Conservation (phyloP, 2,329 filamentous ascomycete species). For the Neofusicoccum sp. region DNA sequence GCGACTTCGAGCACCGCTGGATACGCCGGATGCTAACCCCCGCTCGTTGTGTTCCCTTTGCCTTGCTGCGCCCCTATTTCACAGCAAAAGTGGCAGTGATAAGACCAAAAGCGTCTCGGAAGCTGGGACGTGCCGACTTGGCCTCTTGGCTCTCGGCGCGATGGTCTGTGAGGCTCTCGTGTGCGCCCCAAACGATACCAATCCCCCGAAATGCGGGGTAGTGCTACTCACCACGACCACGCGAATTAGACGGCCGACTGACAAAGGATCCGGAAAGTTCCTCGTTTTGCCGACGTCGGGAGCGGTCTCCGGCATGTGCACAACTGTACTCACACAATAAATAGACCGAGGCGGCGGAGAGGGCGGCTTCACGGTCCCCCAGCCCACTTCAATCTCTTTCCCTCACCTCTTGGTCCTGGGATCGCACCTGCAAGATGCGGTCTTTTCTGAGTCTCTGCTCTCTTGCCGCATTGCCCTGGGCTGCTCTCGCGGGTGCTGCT, state of each 20-base stretch:
- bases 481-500: not conserved
- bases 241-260: not conserved
- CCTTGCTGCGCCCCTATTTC: too few relatives aligned
- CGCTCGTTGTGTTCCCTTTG: too few relatives aligned
- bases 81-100: not conserved
- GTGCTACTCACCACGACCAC: not conserved
- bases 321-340: too few relatives aligned
- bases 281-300: slow-evolving; percentile 2
- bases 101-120: not conserved
- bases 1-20: too few relatives aligned
- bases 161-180: not conserved
- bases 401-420: not conserved
- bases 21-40: too few relatives aligned
- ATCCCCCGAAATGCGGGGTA: slow-evolving; percentile 11
- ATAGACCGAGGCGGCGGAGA: not conserved
- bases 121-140: not conserved
- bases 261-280: not conserved
- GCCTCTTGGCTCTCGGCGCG: not conserved
- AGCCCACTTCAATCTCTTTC: not conserved
- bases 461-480: not conserved
- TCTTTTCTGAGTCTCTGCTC: not conserved
- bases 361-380: not conserved
- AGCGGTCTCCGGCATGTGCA: not conserved
- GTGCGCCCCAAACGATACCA: not conserved
- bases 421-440: not conserved